Evolutionary conservation across 1,284 basidiomycete species (phyloP).

Genomic region (Sanghuangporus weigelae): DNA sequence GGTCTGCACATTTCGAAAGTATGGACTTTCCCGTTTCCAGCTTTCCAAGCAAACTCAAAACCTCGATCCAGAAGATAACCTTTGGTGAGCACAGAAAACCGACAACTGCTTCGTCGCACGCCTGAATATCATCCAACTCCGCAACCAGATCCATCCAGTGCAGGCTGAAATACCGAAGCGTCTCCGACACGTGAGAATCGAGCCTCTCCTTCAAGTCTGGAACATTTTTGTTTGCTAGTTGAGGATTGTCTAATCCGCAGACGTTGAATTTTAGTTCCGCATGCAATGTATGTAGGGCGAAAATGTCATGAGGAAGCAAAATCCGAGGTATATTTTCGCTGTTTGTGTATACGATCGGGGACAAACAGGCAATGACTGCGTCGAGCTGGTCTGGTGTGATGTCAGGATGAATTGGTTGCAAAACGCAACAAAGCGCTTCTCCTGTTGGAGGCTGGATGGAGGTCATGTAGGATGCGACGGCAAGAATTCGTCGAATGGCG

Average conservation of each 20-base stretch:
- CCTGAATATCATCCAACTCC: background rate
- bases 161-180: background rate
- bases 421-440: background rate
- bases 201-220: background rate
- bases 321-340: background rate
- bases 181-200: background rate
- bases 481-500: background rate
- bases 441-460: background rate
- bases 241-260: background rate
- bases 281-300: background rate
- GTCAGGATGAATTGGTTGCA: background rate
- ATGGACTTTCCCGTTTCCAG: background rate
- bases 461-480: background rate
- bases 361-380: background rate
- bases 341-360: background rate
- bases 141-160: background rate
- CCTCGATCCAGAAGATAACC: background rate
- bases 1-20: background rate
- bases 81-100: background rate
- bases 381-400: background rate
- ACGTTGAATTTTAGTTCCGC: background rate
- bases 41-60: background rate
- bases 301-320: background rate
- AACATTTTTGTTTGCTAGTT: background rate
- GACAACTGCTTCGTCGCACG: background rate